Base-by-base conservation (phyloP, 768 basidiomycete genomes). In the Lentinula boryana region DNA sequence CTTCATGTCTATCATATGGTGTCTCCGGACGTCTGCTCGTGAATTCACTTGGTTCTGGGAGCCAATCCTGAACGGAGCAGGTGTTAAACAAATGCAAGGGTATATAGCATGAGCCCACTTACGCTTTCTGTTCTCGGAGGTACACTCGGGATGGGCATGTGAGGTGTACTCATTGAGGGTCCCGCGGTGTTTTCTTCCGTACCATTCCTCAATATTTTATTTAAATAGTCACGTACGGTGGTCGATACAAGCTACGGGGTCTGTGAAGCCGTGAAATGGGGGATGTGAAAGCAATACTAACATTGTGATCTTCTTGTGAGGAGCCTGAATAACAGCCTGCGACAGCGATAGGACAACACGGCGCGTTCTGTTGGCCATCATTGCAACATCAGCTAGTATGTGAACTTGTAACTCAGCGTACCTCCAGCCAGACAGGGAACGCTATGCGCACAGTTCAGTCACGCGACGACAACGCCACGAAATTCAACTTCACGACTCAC, bases 351-450 rank as follows among this genome's bases (percentile, higher is more conserved):
- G 91, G 91, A 69, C 89, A 90, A 66, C 88, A 90, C n/a, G 82
- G 84, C 13, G 88, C 88, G 62, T 89, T 91, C 91, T 93, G 65
- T 48, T 16, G 12, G 16, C 56, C 13, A 43, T 50, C 40, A 31
- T 52, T 10, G 49, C 18, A 41, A 60, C 52, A 51, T 40, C 55
- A 60, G 31, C 55, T 51, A 46, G 58, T 56, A 38, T 51, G 10
- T 10, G 60, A 50, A 40, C 27, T 58, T 48, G 31, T 38, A 53
- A 38, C 53, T 48, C 32, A 49, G 60, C 71, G 66, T 69, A 87
- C 90, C 80, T 91, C 86, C 60, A 93, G 73, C 89, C 90, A 93
- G 64, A 93, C 85, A 4, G 91, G 91, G 78, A 90, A 92, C 0
- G 91, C 91, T 93, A 63, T 27, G 23, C 9, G 10, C 12, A 38